Evolutionary conservation across 352 stramenopile species (phyloP).

Genomic region (Plasmopara halstedii): DNA sequence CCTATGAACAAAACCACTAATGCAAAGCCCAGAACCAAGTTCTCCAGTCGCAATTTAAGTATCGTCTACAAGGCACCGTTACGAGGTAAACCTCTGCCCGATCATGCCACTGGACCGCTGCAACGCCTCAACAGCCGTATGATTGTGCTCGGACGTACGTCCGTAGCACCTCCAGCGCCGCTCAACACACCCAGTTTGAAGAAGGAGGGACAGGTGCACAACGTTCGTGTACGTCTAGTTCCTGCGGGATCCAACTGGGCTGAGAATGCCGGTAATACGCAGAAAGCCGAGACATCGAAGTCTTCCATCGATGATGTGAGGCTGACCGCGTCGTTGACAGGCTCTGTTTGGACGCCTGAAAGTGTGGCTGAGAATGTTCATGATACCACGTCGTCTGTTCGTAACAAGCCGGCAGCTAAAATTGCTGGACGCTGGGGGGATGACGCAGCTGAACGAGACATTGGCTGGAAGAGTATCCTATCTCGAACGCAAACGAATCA

Average conservation of each 20-base stretch:
- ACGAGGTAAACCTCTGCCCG: slow-evolving; percentile 20
- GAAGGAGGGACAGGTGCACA: slow-evolving; percentile 42
- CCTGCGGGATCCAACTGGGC: slow-evolving; percentile 35
- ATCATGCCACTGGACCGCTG: slow-evolving; percentile 18
- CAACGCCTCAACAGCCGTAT: slow-evolving; percentile 33
- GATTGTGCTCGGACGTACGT: slow-evolving; percentile 39
- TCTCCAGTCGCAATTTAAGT: slow-evolving; percentile 70
- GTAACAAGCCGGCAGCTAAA: not conserved
- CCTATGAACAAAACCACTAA: slow-evolving; percentile 34
- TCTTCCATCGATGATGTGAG: not conserved
- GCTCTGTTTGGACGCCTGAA: slow-evolving; percentile 21
- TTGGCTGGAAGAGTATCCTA: slow-evolving; percentile 23
- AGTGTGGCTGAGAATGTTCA: slow-evolving; percentile 23
- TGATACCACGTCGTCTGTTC: not conserved
- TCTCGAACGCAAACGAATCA: slow-evolving; percentile 19
- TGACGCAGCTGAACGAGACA: slow-evolving; percentile 65
- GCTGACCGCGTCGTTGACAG: not conserved
- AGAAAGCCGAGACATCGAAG: not conserved
- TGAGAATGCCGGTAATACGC: slow-evolving; percentile 8
- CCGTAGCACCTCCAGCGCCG: slow-evolving; percentile 39
- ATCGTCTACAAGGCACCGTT: slow-evolving; percentile 57
- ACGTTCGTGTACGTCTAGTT: slow-evolving; percentile 34
- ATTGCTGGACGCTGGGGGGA: slow-evolving; percentile 57
- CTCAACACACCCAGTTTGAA: slow-evolving; percentile 76
- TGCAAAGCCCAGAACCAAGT: slow-evolving; percentile 49